Conservation (phyloP, 2,329 filamentous ascomycete species). For the Aspergillus pseudoviridinutans region DNA sequence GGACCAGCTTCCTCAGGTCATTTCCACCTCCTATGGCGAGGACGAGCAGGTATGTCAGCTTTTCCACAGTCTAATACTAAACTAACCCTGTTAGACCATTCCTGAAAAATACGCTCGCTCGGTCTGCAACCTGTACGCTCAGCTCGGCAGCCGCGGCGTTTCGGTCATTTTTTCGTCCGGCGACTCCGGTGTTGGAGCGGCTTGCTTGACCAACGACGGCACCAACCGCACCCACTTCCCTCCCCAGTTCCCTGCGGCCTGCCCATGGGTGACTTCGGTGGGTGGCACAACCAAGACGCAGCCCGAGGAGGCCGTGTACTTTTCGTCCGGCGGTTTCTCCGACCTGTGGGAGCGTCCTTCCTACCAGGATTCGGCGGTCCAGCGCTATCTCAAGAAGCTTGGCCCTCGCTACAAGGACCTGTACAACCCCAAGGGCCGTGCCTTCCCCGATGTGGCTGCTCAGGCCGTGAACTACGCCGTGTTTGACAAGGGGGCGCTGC, state of each 20-base stretch:
- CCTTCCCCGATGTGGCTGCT: constrained; percentile 40
- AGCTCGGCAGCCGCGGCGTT: constrained; percentile 49
- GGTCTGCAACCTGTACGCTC: constrained; percentile 45
- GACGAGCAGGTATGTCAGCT: constrained; percentile 32
- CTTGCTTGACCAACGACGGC: constrained; percentile 33
- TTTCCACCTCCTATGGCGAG: constrained; percentile 41
- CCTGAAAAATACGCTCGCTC: constrained; percentile 33
- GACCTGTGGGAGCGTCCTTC: constrained; percentile 33
- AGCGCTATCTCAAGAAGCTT: constrained; percentile 26
- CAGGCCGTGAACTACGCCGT: constrained; percentile 33
- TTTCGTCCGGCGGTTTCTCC: constrained; percentile 42
- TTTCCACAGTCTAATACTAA: neutral
- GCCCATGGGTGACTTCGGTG: constrained; percentile 39
- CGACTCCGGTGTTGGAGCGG: constrained; percentile 44
- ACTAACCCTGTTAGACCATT: constrained; percentile 21
- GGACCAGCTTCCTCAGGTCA: constrained; percentile 32
- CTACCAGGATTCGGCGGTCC: constrained; percentile 35
- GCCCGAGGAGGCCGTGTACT: constrained; percentile 38
- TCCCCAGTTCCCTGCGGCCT: constrained; percentile 40
- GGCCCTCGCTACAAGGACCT: constrained; percentile 23
- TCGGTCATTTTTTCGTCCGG: constrained; percentile 48
- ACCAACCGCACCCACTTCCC: constrained; percentile 37
- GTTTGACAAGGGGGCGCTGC: constrained; percentile 26
- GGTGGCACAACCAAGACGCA: constrained; percentile 38
- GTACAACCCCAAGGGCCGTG: constrained; percentile 35